Percentiles rank a stretch among this genome's conserved stretches.
These are phyloP conservation scores for Fragosphaeria purpurea DNA, from an alignment of 2,329 filamentous ascomycete species.

Conservation along the genomic window DNA sequence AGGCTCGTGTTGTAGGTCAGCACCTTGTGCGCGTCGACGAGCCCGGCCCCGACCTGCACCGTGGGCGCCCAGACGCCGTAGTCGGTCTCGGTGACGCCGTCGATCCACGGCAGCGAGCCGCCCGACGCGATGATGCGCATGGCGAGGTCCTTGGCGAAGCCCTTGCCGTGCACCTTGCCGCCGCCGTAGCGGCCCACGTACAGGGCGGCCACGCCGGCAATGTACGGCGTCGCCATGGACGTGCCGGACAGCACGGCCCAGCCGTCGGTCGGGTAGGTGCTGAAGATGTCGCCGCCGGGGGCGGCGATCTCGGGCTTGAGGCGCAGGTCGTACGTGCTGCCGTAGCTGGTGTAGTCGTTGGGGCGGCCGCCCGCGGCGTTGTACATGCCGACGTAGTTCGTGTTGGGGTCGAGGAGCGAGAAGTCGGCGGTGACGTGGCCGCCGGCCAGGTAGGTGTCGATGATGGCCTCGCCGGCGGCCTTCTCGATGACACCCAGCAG, in stretches of 20 bases:
- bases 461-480: constrained; percentile 20
- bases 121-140: constrained; percentile 26
- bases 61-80: constrained; percentile 15
- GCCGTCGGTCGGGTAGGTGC: constrained; percentile 28
- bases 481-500: constrained; percentile 2
- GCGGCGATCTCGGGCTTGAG: constrained; percentile 34
- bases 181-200: constrained; percentile 26
- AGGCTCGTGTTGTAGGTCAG: constrained; percentile 27
- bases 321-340: constrained; percentile 31
- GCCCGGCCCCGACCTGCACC: constrained; percentile 27
- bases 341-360: constrained; percentile 31
- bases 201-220: constrained; percentile 33
- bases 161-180: constrained; percentile 20
- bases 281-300: constrained; percentile 34
- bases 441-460: constrained; percentile 19
- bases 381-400: constrained; percentile 9
- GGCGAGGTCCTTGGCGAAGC: constrained; percentile 20
- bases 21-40: constrained; percentile 32
- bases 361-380: constrained; percentile 24
- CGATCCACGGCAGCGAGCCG: constrained; percentile 18
- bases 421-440: constrained; percentile 22
- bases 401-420: neutral
- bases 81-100: constrained; percentile 12
- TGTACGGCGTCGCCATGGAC: constrained; percentile 37
- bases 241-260: constrained; percentile 35